Base-by-base conservation (phyloP, 164 flowering plant species). In the Santalum album region DNA sequence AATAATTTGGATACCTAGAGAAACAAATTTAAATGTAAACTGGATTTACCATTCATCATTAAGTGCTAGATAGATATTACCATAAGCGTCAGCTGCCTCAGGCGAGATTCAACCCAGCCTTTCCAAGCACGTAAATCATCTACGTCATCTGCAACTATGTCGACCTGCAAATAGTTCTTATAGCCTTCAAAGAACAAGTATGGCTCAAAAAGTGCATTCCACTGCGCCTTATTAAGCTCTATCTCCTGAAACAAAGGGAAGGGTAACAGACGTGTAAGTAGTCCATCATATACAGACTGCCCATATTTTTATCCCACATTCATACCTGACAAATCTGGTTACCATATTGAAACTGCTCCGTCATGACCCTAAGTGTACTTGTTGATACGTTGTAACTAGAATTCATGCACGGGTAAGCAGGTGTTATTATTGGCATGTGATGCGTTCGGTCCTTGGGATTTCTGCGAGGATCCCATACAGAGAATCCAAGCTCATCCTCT, bases 71-170 rank as follows among this genome's bases (percentile, higher is more conserved):
- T 25, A 65, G 9, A 69, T 53, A 60, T 62, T 68, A 90, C 99
- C 97, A 70, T 90, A 61, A 90, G 62, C 35, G 92, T 89, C 40
- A 94, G 71, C 73, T 79, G 97, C 58, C 97, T 80, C 45, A 90
- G 66, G 48, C 99, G 80, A n/a, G 99, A 94, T 66, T 90, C 99
- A 19, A 90, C 99, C 97, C 97, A 94, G 24, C 97, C 99, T 72
- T 76, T 94, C 99, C 99, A 90, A 27, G 77, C 63, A 40, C 72
- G 87, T 71, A 90, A 70, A 63, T 90, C 96, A 72, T 86, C 87
- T 35, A 58, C 65, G 73, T 90, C 96, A 24, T 83, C 83, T 43
- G 97, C 95, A 67, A 86, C 60, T 36, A 94, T 81, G 56, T 94
- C 99, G 65, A 94, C 84, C 59, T 90, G 96, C 65, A 94, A 65